Conservation (phyloP, 2,329 filamentous ascomycete genomes). For the Aspergillus pseudotamarii region DNA sequence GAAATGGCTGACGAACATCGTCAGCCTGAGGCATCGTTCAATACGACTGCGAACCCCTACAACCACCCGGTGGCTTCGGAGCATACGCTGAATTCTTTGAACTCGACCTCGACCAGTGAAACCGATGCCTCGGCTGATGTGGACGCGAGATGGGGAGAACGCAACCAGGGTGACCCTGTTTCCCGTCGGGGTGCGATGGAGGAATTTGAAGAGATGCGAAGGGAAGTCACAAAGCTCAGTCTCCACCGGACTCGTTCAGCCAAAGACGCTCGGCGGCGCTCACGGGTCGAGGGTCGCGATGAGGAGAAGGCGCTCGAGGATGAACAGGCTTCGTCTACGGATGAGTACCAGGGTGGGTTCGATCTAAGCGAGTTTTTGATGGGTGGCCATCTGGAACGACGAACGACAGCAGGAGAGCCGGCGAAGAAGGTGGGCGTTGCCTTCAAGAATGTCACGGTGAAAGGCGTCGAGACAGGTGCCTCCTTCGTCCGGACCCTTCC, state of each 20-base stretch:
- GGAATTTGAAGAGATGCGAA: conserved; percentile 61
- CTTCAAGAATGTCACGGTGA: conserved; percentile 75
- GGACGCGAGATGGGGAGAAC: conserved; percentile 65
- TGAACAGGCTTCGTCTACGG: conserved; percentile 21
- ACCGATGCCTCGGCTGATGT: conserved; percentile 42
- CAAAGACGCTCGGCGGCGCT: conserved; percentile 32
- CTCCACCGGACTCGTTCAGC: conserved; percentile 40
- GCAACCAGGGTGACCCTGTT: conserved; percentile 58
- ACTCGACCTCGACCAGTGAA: conserved; percentile 19
- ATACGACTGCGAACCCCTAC: conserved; percentile 8
- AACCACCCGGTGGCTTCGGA: conserved; percentile 15
- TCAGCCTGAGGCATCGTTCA: conserved; percentile 12
- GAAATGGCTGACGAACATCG: conserved; percentile 15
- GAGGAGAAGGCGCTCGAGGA: conserved; percentile 54
- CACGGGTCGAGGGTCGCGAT: conserved; percentile 27
- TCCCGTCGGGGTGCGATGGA: conserved; percentile 59
- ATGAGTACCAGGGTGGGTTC: conserved; percentile 53
- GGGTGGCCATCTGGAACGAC: conserved; percentile 75
- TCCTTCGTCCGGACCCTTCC: conserved; percentile 73
- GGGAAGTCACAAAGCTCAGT: conserved; percentile 58
- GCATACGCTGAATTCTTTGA: conserved; percentile 7
- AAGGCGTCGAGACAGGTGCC: conserved; percentile 67
- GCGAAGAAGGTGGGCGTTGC: conserved; percentile 78
- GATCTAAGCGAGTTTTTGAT: conserved; percentile 71
- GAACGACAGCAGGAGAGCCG: conserved; percentile 63